A percentile compares a stretch with the other conserved stretches of the same genome.
phyloP scores from a whole-genome alignment of 2,329 filamentous ascomycete species.

The Ambrosiella xylebori region DNA sequence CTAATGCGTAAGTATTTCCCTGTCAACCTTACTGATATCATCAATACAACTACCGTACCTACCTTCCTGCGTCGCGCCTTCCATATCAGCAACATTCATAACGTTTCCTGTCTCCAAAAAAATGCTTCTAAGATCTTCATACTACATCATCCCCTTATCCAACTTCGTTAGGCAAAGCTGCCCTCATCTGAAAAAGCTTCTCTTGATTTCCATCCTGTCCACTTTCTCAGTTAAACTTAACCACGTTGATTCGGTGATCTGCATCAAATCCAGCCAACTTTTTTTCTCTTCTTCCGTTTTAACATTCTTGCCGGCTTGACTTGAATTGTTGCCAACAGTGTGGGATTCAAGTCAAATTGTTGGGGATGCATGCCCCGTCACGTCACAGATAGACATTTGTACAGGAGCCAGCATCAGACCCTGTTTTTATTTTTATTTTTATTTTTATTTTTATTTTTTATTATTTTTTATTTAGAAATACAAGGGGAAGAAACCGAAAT shows the following conservation, averaged over 20 bases:
- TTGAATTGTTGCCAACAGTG: background rate
- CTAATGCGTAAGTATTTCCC: slow-evolving; percentile 21
- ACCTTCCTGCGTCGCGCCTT: background rate
- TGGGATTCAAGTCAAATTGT: background rate
- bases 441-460: no score
- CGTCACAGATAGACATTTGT: background rate
- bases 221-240: background rate
- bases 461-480: background rate
- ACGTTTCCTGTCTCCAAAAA: background rate
- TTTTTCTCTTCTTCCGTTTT: background rate
- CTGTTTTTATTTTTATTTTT: background rate
- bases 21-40: background rate
- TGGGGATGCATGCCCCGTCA: background rate
- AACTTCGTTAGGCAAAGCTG: background rate
- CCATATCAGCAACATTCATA: background rate
- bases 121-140: background rate
- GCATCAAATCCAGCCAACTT: background rate
- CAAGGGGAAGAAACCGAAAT: background rate
- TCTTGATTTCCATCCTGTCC: background rate
- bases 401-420: background rate
- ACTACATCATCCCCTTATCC: background rate
- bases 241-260: background rate
- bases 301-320: no score
- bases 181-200: background rate
- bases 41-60: background rate